A percentile compares a stretch with the other conserved stretches of the same genome.
Conservation (phyloP, 2,329 filamentous ascomycete species). For the Lecanicillium sp. region DNA sequence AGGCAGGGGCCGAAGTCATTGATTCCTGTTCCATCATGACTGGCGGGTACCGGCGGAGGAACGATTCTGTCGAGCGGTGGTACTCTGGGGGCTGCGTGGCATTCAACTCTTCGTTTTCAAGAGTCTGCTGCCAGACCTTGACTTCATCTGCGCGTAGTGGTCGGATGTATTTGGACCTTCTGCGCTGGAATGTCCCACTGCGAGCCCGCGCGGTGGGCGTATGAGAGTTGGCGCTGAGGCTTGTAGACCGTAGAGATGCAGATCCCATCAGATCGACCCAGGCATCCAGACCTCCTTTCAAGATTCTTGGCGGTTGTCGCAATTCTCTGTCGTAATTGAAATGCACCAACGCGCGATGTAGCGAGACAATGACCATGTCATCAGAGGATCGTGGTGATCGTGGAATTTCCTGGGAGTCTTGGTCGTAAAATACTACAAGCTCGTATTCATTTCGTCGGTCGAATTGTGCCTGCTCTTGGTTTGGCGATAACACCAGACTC, state of each 20-base stretch:
- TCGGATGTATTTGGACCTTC: constrained; percentile 45
- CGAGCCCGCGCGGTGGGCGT: constrained; percentile 25
- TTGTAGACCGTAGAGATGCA: constrained; percentile 49
- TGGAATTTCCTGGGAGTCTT: constrained; percentile 51
- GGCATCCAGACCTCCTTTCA: constrained; percentile 76
- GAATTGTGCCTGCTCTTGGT: constrained; percentile 71
- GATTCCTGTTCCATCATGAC: constrained; percentile 56
- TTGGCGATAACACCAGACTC: constrained; percentile 63
- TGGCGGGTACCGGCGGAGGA: constrained; percentile 74
- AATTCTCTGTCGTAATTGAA: constrained; percentile 77
- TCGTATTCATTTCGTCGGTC: constrained; percentile 70
- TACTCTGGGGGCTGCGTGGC: constrained; percentile 46
- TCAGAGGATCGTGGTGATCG: constrained; percentile 28
- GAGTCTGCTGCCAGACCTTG: constrained; percentile 69
- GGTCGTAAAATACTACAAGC: constrained; percentile 85
- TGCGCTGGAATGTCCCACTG: constrained; percentile 27
- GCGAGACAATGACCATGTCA: constrained; percentile 56
- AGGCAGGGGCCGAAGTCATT: constrained; percentile 41
- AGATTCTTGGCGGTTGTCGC: constrained; percentile 65
- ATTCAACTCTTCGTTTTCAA: constrained; percentile 57
- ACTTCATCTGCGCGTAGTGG: constrained; percentile 78
- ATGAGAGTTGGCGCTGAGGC: constrained; percentile 8
- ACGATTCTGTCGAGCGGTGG: constrained; percentile 73
- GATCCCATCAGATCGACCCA: constrained; percentile 80
- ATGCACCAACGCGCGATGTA: constrained; percentile 74